Percentiles rank a stretch among this genome's conserved stretches.
These are phyloP conservation scores for Limnomonas spitsbergensis DNA, from an alignment of 139 green algal species.

Conservation along the genomic window DNA sequence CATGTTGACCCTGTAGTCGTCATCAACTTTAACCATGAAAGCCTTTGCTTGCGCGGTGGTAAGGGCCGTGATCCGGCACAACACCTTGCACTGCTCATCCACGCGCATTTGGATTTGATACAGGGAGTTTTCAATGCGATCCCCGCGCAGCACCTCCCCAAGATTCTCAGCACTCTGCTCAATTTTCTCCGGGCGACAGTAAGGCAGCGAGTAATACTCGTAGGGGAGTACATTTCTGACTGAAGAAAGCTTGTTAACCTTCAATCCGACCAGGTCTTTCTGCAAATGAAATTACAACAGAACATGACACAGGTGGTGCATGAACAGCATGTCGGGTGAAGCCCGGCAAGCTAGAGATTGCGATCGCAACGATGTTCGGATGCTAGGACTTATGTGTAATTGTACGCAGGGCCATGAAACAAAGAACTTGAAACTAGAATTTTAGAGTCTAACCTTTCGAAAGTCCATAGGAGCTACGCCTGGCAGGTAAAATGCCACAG, in stretches of 20 bases:
- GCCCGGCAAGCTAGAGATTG: neutral
- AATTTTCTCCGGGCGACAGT: constrained; percentile 90
- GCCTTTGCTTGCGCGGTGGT: constrained; percentile 68
- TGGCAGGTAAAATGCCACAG: constrained; percentile 86
- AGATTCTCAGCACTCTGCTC: constrained; percentile 90
- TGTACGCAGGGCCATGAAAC: neutral
- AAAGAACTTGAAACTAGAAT: neutral
- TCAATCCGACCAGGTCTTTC: constrained; percentile 83
- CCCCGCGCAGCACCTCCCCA: constrained; percentile 94
- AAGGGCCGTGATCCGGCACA: constrained; percentile 83
- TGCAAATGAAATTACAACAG: constrained; percentile 1
- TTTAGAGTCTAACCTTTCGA: constrained; percentile 51
- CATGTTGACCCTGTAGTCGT: constrained; percentile 99
- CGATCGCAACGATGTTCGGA: neutral
- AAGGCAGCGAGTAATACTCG: constrained; percentile 97
- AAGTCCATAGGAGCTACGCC: constrained; percentile 91
- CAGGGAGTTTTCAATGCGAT: constrained; percentile 96
- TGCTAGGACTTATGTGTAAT: too few species aligned
- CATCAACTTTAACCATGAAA: constrained; percentile 81
- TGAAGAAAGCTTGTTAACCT: constrained; percentile 95
- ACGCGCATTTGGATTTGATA: constrained; percentile 89
- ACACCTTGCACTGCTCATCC: constrained; percentile 92
- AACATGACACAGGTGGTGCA: neutral
- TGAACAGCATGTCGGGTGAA: neutral
- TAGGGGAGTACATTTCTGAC: constrained; percentile 93